A percentile compares a stretch with the other conserved stretches of the same genome.
phyloP scores from a whole-genome alignment of 305 asterid species.

The Solanum chacoense region DNA sequence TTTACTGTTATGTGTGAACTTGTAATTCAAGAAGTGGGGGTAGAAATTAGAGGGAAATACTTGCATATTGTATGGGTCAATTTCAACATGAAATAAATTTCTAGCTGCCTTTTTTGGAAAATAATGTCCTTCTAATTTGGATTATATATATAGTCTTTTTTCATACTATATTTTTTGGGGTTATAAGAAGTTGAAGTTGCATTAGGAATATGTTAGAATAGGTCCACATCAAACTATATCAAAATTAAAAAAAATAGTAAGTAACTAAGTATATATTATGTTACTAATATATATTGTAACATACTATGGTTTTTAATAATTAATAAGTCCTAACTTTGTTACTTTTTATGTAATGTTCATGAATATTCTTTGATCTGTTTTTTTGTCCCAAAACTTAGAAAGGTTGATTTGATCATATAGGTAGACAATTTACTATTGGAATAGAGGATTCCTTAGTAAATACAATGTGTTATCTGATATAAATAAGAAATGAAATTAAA shows the following conservation, averaged over 20 bases:
- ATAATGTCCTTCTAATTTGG: background rate
- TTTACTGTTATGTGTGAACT: background rate
- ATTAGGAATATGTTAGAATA: background rate
- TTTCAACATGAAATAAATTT: background rate
- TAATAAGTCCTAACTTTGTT: background rate
- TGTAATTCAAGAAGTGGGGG: background rate
- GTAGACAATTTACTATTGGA: background rate
- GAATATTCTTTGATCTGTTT: background rate
- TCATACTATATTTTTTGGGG: background rate
- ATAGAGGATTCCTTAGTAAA: background rate
- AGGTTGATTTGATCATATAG: background rate
- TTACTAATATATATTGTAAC: background rate
- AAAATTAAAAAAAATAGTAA: background rate
- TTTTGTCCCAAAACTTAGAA: background rate
- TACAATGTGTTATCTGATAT: background rate
- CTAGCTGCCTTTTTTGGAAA: background rate
- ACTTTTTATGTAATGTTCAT: background rate
- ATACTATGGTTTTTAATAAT: background rate
- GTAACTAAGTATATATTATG: background rate
- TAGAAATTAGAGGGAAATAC: background rate
- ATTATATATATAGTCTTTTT: background rate
- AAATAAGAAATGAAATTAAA: background rate
- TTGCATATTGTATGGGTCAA: background rate
- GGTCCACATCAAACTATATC: background rate
- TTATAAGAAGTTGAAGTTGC: background rate